These are phyloP conservation scores for Apiospora pterosperma DNA, from an alignment of 2,329 filamentous ascomycete species.

Conservation along the genomic window DNA sequence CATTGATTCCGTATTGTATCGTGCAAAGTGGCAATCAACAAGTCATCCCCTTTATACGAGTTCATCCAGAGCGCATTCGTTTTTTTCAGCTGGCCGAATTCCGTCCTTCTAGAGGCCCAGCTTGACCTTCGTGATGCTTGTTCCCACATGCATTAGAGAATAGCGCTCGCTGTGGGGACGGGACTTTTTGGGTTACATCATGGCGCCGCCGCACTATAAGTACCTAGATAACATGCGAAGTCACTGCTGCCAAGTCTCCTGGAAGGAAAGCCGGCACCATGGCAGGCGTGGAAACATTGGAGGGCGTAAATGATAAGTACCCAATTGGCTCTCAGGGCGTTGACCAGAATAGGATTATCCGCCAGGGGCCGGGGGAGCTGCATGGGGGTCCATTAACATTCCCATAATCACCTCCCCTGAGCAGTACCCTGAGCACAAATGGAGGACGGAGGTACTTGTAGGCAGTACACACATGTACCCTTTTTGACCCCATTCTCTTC, in stretches of 20 bases:
- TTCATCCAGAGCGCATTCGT: not conserved
- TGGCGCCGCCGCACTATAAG: not conserved
- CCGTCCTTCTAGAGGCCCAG: not conserved
- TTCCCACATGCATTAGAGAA: too few relatives aligned
- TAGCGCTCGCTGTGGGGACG: not conserved
- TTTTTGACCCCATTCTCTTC: not conserved
- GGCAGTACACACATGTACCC: not conserved
- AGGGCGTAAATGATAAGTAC: not conserved
- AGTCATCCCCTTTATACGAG: not conserved
- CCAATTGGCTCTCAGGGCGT: constrained; percentile 1
- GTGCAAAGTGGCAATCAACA: not conserved
- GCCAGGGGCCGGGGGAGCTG: not conserved
- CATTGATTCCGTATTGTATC: not conserved
- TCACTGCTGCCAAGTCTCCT: not conserved
- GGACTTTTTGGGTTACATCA: not conserved
- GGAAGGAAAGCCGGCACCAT: not conserved
- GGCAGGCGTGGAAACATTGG: not conserved
- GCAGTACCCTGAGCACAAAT: too few relatives aligned
- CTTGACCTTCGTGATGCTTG: not conserved
- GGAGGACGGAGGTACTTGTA: too few relatives aligned
- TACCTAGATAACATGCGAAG: not conserved
- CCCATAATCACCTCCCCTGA: not conserved
- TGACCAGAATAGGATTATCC: not conserved
- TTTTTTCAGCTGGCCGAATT: not conserved
- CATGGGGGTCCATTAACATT: not conserved